Conservation (phyloP, 2,329 filamentous ascomycete species). For the Colletotrichum lini region DNA sequence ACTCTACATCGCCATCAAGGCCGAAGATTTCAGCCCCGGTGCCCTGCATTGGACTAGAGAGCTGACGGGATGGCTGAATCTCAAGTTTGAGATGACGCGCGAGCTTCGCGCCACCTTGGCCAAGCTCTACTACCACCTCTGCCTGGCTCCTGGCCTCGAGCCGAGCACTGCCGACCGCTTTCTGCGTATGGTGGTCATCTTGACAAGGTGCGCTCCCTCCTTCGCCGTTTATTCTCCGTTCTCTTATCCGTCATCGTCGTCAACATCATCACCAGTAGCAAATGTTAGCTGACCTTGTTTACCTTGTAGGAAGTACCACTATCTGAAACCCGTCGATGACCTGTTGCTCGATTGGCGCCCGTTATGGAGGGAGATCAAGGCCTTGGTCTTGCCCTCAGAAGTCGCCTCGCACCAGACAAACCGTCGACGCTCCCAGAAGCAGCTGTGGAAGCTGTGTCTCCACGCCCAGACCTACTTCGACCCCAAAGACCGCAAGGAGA, state of each 20-base stretch:
- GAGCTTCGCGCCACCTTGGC: constrained; percentile 87
- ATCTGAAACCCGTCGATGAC: constrained; percentile 90
- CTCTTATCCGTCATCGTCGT: neutral
- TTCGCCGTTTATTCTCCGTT: constrained; percentile 11
- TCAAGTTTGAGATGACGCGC: constrained; percentile 97
- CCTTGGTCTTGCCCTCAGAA: constrained; percentile 89
- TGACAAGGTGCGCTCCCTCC: constrained; percentile 82
- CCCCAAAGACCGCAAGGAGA: constrained; percentile 84
- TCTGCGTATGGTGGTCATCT: constrained; percentile 93
- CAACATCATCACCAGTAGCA: too few species aligned
- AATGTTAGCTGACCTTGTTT: neutral
- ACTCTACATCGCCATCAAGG: constrained; percentile 90
- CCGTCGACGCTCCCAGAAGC: constrained; percentile 70
- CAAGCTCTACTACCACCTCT: constrained; percentile 93
- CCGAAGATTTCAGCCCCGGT: constrained; percentile 94
- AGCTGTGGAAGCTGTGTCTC: constrained; percentile 88
- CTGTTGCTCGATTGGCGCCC: constrained; percentile 94
- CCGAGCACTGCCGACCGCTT: constrained; percentile 88
- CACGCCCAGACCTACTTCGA: constrained; percentile 96
- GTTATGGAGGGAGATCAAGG: constrained; percentile 92
- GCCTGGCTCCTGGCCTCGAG: constrained; percentile 91
- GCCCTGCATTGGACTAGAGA: constrained; percentile 98
- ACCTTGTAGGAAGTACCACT: constrained; percentile 85
- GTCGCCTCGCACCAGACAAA: constrained; percentile 75
- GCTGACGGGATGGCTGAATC: constrained; percentile 92